Percentiles rank a stretch among this genome's conserved stretches.
Conservation (phyloP, 106 monocot species). For the Platanthera zijinensis region DNA sequence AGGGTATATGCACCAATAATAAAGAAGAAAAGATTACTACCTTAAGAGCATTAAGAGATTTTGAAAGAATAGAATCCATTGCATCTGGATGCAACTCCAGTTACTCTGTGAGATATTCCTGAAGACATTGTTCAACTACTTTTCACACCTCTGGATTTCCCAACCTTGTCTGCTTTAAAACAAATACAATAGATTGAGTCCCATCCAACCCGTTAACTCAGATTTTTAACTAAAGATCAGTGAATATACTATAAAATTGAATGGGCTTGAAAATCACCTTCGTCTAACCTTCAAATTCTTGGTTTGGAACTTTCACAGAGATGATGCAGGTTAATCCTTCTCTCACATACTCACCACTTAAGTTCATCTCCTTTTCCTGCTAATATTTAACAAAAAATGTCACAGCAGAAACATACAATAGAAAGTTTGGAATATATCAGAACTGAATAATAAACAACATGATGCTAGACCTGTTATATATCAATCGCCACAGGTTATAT, state of each 20-base stretch:
- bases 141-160: conserved; percentile 96
- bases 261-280: conserved; percentile 40
- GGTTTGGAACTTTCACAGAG: conserved; percentile 86
- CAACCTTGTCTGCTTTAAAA: conserved; percentile 64
- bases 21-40: conserved; percentile 19
- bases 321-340: conserved; percentile 94
- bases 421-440: background rate
- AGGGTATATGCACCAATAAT: background rate
- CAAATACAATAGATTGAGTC: background rate
- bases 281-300: conserved; percentile 99
- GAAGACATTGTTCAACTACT: conserved; percentile 89
- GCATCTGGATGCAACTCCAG: conserved; percentile 86
- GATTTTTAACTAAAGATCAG: background rate
- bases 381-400: background rate
- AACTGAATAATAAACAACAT: background rate
- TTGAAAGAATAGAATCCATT: conserved; percentile 73
- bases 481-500: too few relatives aligned
- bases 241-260: background rate
- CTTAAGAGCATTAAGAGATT: conserved; percentile 95
- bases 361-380: conserved; percentile 89
- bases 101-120: conserved; percentile 86
- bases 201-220: background rate
- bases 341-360: conserved; percentile 95
- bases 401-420: background rate
- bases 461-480: too few relatives aligned